phyloP scores from a whole-genome alignment of 768 basidiomycete genomes.

The Suillus occidentalis region DNA sequence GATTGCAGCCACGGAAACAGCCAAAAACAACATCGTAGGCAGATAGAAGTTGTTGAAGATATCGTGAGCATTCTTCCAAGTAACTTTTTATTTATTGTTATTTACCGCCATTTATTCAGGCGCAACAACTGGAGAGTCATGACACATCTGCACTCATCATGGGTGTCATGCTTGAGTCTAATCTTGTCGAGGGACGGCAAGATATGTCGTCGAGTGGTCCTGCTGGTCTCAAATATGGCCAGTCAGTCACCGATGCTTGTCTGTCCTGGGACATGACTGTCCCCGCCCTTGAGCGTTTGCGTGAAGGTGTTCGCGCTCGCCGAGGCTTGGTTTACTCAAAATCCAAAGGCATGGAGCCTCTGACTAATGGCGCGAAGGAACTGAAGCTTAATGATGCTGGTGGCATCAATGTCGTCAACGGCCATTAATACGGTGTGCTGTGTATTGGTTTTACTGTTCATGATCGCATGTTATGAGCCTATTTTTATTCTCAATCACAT shows the following conservation, averaged over 20 bases:
- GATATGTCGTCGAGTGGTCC: conserved; percentile 77
- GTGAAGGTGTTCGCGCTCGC: conserved; percentile 85
- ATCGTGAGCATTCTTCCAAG: conserved; percentile 54
- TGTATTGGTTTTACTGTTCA: not conserved
- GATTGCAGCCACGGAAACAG: conserved; percentile 98
- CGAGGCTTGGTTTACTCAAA: conserved; percentile 46
- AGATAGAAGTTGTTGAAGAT: conserved; percentile 86
- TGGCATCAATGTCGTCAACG: conserved; percentile 9
- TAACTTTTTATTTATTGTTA: conserved; percentile 10
- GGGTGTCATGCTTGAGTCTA: conserved; percentile 96
- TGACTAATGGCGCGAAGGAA: conserved; percentile 10
- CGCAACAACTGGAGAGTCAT: conserved; percentile 65
- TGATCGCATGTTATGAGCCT: not conserved
- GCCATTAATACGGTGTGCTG: not conserved
- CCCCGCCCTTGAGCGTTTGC: conserved; percentile 75
- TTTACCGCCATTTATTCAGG: conserved; percentile 42
- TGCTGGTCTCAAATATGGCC: conserved; percentile 73
- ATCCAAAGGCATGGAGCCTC: conserved; percentile 14
- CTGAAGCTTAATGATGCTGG: conserved; percentile 15
- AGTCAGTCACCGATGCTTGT: conserved; percentile 88
- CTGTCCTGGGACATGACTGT: conserved; percentile 89
- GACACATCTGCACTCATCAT: conserved; percentile 76
- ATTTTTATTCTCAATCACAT: not conserved
- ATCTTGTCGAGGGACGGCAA: conserved; percentile 85
- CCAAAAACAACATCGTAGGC: conserved; percentile 86